Base-by-base conservation (phyloP, 495 filamentous ascomycete genomes). In the Astrocystis sublimbata region DNA sequence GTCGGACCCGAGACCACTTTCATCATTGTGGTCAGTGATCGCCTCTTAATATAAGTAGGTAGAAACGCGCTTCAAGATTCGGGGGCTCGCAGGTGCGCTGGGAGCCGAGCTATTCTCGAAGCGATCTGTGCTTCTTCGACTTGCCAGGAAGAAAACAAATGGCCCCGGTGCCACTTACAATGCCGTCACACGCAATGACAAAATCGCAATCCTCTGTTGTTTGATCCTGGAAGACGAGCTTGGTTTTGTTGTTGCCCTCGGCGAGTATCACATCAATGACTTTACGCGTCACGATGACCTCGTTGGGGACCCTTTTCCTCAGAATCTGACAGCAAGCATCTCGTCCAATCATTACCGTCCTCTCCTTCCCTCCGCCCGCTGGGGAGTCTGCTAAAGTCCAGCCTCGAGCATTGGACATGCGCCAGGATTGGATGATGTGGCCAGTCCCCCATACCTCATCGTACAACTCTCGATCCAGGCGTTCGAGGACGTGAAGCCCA, bases 161-260 rank as follows among this genome's bases (percentile, higher is more conserved):
- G n/a, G n/a, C n/a, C n/a, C n/a, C n/a, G n/a, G n/a, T n/a, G n/a
- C n/a, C n/a, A n/a, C n/a, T n/a, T n/a, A n/a, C n/a, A 4, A 86
- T 73, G 1, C 86, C 86, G 71, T 88, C 86, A 0, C 84, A 83
- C n/a, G 83, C 86, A 64, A 89, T 77, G 2, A 87, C 75, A 60
- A 89, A 57, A 72, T 83, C 83, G 0, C 76, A 81, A 15, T 76
- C 70, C 4, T 77, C 76, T 4, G 68, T 66, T 7, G 53, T 56
- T 7, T 71, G 74, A 54, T 76, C 74, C 23, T 66, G 59, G 38
- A 77, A 72, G 12, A 67, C 54, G 42, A 79, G 72, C 2, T 6
- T 52, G 8, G 58, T 46, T 47, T 36, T 36, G 51, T 66, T 46
- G 64, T 43, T 23, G 63, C 66, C 6, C 31, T 60, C 28, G 38